Base-by-base conservation (phyloP, 1,284 basidiomycete genomes). In the Hymenochaete sp. region DNA sequence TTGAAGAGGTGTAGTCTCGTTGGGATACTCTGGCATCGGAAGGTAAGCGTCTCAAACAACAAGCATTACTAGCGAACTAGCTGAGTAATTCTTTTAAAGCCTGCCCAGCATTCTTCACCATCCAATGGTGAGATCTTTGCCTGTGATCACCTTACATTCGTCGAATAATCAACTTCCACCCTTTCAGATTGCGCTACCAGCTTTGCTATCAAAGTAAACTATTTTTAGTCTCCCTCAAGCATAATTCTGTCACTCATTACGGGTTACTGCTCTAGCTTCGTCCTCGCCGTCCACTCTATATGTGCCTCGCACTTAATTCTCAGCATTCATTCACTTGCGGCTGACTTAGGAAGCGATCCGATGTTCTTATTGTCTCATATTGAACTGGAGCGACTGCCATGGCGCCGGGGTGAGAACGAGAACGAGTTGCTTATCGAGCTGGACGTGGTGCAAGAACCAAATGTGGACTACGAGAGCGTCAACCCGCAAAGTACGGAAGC, bases 281-380 rank as follows among this genome's bases (percentile, higher is more conserved):
- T 57, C 10, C 54, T 60, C 5, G 49, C 47, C 16, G 42, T 59
- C 14, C 51, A 52, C 5, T 55, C 60, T 1, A 43, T 59, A 8
- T 53, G 58, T 9, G 57, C 61, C n/a, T 63, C 60, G 7, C 58
- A 57, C 4, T 53, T 62, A 13, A 61, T 62, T 53, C 54, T 62
- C 14, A 56, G 54, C 51, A 60, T 60, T 38, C 58, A 55, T 36
- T 61, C 58, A 8, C 54, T 62, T 16, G 61, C 61, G 10, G 55
- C 55, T 2, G 52, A 52, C 9, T 55, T 62, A 24, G 55, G 53
- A 0, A 52, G 57, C 38, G 51, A 55, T 18, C 56, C 57, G 13
- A 48, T 53, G 36, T 57, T 57, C 56, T 52, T 63, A 3, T 54
- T 63, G 32, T 61, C 56, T 50, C 53, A 58, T 46, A 54, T 59